A percentile compares a stretch with the other conserved stretches of the same genome.
Conservation (phyloP, 345 rosid species). For the Eucalyptus victrix region DNA sequence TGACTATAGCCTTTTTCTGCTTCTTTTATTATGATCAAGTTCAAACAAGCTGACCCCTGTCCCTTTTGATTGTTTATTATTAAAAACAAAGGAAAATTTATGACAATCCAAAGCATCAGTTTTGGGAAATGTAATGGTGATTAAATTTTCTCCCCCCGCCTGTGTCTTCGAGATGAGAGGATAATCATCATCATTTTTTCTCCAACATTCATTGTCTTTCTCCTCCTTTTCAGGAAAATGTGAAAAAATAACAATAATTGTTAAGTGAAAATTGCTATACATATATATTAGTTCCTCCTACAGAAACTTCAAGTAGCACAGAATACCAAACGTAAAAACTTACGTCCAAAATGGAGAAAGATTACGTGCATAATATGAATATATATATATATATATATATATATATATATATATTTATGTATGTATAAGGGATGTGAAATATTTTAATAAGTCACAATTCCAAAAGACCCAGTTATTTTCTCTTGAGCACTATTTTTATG, state of each 20-base stretch:
- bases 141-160: neutral
- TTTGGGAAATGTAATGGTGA: neutral
- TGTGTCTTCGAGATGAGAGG: neutral
- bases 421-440: neutral
- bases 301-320: neutral
- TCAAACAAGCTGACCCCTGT: constrained; percentile 6
- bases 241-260: neutral
- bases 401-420: neutral
- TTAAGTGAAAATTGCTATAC: neutral
- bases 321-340: neutral
- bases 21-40: constrained; percentile 2
- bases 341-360: neutral
- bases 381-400: neutral
- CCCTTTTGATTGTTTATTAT: neutral
- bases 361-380: neutral
- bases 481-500: neutral
- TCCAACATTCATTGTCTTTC: neutral
- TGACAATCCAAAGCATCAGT: neutral
- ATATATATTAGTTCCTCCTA: neutral
- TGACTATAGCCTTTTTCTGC: constrained; percentile 21
- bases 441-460: neutral
- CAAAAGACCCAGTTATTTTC: neutral
- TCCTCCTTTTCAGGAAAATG: neutral
- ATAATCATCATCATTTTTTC: neutral
- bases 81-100: neutral